A percentile compares a stretch with the other conserved stretches of the same genome.
Evolutionary conservation across 2,329 filamentous ascomycete species (phyloP).

Genomic region (Fusarium penzigii): DNA sequence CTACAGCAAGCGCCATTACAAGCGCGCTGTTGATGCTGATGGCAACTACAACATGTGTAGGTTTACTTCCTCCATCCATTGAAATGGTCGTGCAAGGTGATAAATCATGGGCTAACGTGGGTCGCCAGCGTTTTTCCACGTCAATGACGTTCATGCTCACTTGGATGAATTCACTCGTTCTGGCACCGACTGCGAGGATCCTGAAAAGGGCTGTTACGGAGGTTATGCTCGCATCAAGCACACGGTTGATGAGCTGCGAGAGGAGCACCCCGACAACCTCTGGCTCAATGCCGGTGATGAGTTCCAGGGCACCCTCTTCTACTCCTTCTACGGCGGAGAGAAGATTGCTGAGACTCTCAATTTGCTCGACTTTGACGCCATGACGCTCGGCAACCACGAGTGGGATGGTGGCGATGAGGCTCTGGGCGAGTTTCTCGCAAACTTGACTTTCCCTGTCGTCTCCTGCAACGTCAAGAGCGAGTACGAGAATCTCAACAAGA

Average conservation of each 20-base stretch:
- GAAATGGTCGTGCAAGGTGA: no score
- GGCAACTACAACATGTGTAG: slow-evolving; percentile 56
- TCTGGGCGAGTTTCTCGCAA: slow-evolving; percentile 61
- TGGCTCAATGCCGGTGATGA: slow-evolving; percentile 69
- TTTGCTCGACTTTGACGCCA: slow-evolving; percentile 64
- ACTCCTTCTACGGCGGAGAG: slow-evolving; percentile 65
- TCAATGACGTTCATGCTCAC: slow-evolving; percentile 70
- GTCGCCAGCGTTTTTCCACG: slow-evolving; percentile 60
- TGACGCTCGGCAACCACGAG: slow-evolving; percentile 69
- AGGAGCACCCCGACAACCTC: slow-evolving; percentile 59
- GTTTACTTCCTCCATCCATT: slow-evolving; percentile 5
- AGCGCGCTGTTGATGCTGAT: slow-evolving; percentile 49
- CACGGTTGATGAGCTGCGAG: slow-evolving; percentile 57
- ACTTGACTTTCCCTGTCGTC: slow-evolving; percentile 65
- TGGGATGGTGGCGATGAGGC: slow-evolving; percentile 66
- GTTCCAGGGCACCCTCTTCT: slow-evolving; percentile 69
- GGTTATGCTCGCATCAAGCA: slow-evolving; percentile 66
- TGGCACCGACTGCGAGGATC: slow-evolving; percentile 61
- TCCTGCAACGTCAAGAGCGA: slow-evolving; percentile 65
- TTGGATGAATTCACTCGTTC: slow-evolving; percentile 63
- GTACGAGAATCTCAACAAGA: slow-evolving; percentile 59
- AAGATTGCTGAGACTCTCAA: slow-evolving; percentile 70
- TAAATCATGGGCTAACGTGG: no score
- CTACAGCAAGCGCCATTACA: slow-evolving; percentile 48
- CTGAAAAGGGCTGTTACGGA: slow-evolving; percentile 60